Evolutionary conservation across 1,284 basidiomycete species (phyloP).

Genomic region (Ganoderma leucocontextum): DNA sequence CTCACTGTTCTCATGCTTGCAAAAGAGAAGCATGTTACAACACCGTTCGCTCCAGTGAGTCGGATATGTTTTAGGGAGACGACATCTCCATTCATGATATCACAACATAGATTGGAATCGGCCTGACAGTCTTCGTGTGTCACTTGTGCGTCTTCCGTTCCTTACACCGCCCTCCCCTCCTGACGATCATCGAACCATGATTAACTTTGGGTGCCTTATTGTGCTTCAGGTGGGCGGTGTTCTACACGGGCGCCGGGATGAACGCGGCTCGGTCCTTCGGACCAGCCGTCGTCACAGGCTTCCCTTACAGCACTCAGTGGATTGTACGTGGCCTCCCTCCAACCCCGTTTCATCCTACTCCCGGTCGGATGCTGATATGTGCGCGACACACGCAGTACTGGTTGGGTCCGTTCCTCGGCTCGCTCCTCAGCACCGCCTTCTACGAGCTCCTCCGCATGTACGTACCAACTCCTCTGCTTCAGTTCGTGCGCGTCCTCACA

Average conservation of each 20-base stretch:
- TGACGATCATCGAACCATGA: neutral
- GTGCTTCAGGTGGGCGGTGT: slow-evolving; percentile 48
- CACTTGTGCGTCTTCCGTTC: slow-evolving; percentile 58
- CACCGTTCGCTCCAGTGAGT: slow-evolving; percentile 74
- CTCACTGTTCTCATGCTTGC: slow-evolving; percentile 74
- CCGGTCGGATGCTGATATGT: neutral
- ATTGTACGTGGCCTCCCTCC: slow-evolving; percentile 51
- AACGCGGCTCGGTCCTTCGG: slow-evolving; percentile 83
- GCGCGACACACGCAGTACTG: slow-evolving; percentile 46
- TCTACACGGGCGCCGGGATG: slow-evolving; percentile 67
- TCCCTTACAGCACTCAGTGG: slow-evolving; percentile 65
- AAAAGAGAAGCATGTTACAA: slow-evolving; percentile 72
- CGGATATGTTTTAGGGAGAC: neutral
- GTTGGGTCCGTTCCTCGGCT: slow-evolving; percentile 71
- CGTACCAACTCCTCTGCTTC: slow-evolving; percentile 35
- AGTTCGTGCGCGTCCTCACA: slow-evolving; percentile 2
- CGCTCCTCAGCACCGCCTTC: slow-evolving; percentile 63
- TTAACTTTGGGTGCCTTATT: neutral
- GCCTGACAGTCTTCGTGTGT: slow-evolving; percentile 71
- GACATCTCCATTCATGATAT: neutral
- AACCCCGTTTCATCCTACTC: slow-evolving; percentile 10
- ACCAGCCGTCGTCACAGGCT: slow-evolving; percentile 73
- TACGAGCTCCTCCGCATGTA: slow-evolving; percentile 67
- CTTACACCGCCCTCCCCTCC: neutral
- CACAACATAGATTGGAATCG: slow-evolving; percentile 65